phyloP scores from a whole-genome alignment of 1,284 basidiomycete genomes.

The Malassezia yamatoensis region DNA sequence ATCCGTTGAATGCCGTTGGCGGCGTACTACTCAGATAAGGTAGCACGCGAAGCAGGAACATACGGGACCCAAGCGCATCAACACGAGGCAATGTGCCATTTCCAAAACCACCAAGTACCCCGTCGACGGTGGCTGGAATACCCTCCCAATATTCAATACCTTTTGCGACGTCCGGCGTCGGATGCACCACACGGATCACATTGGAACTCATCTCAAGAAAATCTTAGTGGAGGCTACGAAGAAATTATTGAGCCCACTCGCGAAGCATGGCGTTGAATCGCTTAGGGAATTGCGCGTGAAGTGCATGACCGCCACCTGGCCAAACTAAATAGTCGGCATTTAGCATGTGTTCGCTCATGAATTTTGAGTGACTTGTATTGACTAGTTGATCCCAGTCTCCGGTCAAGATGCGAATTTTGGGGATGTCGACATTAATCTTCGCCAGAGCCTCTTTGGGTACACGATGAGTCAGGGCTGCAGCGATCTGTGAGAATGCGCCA shows the following conservation, averaged over 20 bases:
- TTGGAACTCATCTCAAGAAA: neutral
- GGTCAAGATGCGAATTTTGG: conserved; percentile 59
- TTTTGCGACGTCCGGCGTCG: conserved; percentile 37
- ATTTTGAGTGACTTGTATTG: conserved; percentile 54
- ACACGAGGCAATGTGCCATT: conserved; percentile 39
- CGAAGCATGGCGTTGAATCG: conserved; percentile 25
- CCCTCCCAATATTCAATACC: conserved; percentile 45
- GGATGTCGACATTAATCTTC: conserved; percentile 55
- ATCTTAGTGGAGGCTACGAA: neutral
- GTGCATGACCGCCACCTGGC: conserved; percentile 60
- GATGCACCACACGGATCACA: conserved; percentile 27
- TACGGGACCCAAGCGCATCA: conserved; percentile 43
- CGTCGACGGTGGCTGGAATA: conserved; percentile 43
- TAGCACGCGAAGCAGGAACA: conserved; percentile 36
- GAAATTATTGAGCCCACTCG: neutral
- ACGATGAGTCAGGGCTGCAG: conserved; percentile 61
- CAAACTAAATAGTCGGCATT: conserved; percentile 61
- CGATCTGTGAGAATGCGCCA: conserved; percentile 66
- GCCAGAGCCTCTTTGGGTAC: conserved; percentile 56
- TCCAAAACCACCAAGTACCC: conserved; percentile 42
- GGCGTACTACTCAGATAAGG: conserved; percentile 35
- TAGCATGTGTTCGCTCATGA: conserved; percentile 59
- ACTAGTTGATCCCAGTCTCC: conserved; percentile 66
- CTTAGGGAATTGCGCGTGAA: conserved; percentile 54
- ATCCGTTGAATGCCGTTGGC: conserved; percentile 28